Evolutionary conservation across 495 filamentous ascomycete genomes (phyloP).

Genomic region (Penicillium paxilli): DNA sequence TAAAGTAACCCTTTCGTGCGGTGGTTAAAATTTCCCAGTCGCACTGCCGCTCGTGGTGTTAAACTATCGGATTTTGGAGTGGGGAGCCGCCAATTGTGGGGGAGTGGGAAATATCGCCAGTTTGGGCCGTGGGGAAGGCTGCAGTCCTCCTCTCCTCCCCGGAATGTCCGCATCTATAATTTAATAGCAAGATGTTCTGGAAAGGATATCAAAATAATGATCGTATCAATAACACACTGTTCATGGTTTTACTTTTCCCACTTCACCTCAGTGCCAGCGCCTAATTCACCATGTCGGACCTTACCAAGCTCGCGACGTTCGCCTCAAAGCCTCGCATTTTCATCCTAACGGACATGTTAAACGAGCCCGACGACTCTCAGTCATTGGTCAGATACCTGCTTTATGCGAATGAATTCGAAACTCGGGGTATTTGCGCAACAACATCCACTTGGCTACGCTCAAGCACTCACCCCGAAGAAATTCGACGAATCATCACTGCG

Average conservation of each 20-base stretch:
- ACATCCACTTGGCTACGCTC: conserved; percentile 43
- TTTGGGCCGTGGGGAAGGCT: conserved; percentile 1
- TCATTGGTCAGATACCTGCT: conserved; percentile 43
- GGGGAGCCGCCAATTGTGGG: neutral
- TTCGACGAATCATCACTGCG: conserved; percentile 39
- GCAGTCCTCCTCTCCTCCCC: too few relatives aligned
- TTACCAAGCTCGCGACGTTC: neutral
- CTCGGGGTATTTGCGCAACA: conserved; percentile 38
- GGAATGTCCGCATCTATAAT: too few relatives aligned
- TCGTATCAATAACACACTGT: too few relatives aligned
- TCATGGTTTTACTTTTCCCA: too few relatives aligned
- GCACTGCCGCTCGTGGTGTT: too few relatives aligned
- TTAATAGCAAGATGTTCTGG: too few relatives aligned
- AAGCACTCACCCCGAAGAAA: conserved; percentile 34
- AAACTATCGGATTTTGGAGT: too few relatives aligned
- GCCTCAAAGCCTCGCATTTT: conserved; percentile 36
- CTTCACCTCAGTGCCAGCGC: neutral
- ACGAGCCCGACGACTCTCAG: conserved; percentile 46
- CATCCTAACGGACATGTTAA: conserved; percentile 46
- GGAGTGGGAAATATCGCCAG: neutral
- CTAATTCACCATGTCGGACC: neutral
- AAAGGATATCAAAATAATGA: too few relatives aligned
- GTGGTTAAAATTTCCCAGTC: too few relatives aligned
- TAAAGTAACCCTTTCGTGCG: too few relatives aligned
- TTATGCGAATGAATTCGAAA: conserved; percentile 45